Conservation (phyloP, 805 yeast species). For the Helenozyma rhizophorensis region DNA sequence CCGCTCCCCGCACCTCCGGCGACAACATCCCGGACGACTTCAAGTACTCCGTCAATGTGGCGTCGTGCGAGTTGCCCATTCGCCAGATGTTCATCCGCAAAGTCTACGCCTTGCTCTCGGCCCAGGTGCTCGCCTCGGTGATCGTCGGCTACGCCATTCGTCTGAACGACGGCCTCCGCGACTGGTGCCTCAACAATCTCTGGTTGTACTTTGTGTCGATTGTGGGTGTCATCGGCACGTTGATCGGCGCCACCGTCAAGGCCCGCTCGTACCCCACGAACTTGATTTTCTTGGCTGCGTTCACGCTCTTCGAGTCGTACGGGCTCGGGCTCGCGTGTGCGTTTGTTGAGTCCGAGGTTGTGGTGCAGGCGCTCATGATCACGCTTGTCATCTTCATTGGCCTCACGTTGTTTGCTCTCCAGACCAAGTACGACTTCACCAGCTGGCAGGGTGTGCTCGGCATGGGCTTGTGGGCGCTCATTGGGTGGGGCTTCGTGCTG, state of each 20-base stretch:
- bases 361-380: constrained; percentile 66
- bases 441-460: constrained; percentile 57
- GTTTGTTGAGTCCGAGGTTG: constrained; percentile 55
- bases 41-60: constrained; percentile 73
- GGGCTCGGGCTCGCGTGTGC: constrained; percentile 65
- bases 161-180: constrained; percentile 38
- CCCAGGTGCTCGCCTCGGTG: constrained; percentile 62
- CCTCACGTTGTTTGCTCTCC: constrained; percentile 70
- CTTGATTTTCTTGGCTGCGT: constrained; percentile 53
- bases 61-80: constrained; percentile 70
- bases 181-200: constrained; percentile 54
- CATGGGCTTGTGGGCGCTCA: constrained; percentile 58
- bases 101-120: constrained; percentile 67
- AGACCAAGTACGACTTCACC: constrained; percentile 70
- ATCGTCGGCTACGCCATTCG: constrained; percentile 51
- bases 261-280: constrained; percentile 69
- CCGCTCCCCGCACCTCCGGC: constrained; percentile 11
- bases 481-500: constrained; percentile 67
- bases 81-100: constrained; percentile 74
- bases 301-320: constrained; percentile 74
- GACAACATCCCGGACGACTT: constrained; percentile 53
- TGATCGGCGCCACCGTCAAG: constrained; percentile 59
- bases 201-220: constrained; percentile 58
- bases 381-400: constrained; percentile 73
- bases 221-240: constrained; percentile 56